Conservation (phyloP, 2,329 filamentous ascomycete genomes). For the Capronia epimyces region DNA sequence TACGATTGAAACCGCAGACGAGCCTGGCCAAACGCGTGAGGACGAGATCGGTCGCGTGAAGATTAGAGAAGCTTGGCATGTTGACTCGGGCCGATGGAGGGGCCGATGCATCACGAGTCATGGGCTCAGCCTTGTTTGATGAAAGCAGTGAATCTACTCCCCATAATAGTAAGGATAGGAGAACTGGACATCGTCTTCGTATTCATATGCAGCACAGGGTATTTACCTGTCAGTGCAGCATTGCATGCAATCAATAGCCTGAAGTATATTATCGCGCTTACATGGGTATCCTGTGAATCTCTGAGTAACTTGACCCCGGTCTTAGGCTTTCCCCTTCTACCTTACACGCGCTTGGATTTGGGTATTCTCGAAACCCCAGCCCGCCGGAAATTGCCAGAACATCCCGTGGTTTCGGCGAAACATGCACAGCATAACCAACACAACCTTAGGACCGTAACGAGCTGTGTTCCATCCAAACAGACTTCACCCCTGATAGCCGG, state of each 20-base stretch:
- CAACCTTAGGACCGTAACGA: not conserved
- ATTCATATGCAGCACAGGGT: not conserved
- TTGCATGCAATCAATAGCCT: not conserved
- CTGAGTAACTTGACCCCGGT: not conserved
- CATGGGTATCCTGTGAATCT: conserved; percentile 1
- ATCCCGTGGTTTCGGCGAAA: too few relatives aligned
- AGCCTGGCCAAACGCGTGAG: not conserved
- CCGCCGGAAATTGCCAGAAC: too few relatives aligned
- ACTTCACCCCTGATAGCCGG: conserved; percentile 17
- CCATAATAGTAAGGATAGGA: too few relatives aligned
- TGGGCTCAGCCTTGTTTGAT: not conserved
- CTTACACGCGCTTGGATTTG: not conserved
- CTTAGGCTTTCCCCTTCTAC: too few relatives aligned
- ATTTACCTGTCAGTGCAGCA: not conserved
- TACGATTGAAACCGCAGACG: not conserved
- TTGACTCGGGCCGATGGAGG: not conserved
- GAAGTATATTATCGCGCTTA: not conserved
- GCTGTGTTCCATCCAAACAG: not conserved
- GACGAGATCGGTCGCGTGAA: not conserved
- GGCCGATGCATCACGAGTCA: not conserved
- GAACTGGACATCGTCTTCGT: not conserved
- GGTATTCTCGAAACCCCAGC: too few relatives aligned
- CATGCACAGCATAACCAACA: not conserved
- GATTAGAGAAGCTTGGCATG: not conserved
- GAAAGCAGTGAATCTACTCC: too few relatives aligned